Conservation (phyloP, 2,329 filamentous ascomycete species). For the Achaetomium macrosporum region DNA sequence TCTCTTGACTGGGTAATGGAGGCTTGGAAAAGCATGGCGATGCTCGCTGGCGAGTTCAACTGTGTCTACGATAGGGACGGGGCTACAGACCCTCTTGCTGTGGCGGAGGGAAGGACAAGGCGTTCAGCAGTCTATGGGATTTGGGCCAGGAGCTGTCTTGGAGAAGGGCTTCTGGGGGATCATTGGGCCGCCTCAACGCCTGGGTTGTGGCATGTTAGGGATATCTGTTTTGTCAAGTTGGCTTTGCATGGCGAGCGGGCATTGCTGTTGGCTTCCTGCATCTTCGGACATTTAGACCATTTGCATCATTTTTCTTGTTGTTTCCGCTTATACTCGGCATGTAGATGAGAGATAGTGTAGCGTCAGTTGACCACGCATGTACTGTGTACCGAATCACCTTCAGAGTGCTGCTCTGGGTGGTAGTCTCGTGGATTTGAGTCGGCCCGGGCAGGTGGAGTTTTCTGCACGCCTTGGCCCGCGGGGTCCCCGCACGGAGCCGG, state of each 20-base stretch:
- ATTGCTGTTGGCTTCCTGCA: background rate
- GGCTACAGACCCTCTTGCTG: too few species aligned
- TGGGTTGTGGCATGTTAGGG: background rate
- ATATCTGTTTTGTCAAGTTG: background rate
- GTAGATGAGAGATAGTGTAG: background rate
- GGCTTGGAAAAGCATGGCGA: background rate
- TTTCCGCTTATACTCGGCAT: background rate
- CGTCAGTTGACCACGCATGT: background rate
- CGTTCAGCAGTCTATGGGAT: background rate
- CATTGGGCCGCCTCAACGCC: background rate
- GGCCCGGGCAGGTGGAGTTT: too few species aligned
- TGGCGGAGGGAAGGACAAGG: background rate
- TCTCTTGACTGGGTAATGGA: background rate
- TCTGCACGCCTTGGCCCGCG: too few species aligned
- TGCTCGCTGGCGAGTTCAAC: background rate
- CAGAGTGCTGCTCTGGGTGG: background rate
- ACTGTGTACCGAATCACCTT: too few species aligned
- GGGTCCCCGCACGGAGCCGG: too few species aligned
- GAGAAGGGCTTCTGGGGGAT: background rate
- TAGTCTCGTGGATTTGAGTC: too few species aligned
- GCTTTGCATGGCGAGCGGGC: slow-evolving; percentile 12
- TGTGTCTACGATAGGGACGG: background rate
- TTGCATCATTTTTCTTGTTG: background rate
- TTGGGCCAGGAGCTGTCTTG: background rate
- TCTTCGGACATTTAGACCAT: slow-evolving; percentile 1